Percentiles rank a stretch among this genome's conserved stretches.
These are phyloP conservation scores for Euphorbia peplus DNA, from an alignment of 345 rosid genomes.

Conservation along the genomic window DNA sequence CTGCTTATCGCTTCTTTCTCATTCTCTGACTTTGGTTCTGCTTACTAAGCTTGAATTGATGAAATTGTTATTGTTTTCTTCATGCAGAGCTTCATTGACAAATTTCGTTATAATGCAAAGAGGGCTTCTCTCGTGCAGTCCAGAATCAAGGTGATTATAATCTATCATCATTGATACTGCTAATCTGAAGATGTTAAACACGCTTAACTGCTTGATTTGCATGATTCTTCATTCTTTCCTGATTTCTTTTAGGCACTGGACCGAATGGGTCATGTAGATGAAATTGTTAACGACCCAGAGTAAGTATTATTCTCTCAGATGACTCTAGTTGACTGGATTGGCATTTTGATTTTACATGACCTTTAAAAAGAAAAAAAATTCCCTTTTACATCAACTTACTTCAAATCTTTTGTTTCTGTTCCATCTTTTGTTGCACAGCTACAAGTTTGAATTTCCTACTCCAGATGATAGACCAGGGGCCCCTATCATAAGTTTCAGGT, in stretches of 20 bases:
- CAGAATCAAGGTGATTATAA: conserved; percentile 77
- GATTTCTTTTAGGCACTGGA: conserved; percentile 66
- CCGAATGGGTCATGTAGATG: conserved; percentile 86
- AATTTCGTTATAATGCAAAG: conserved; percentile 97
- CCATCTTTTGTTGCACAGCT: conserved; percentile 53
- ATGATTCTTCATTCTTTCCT: conserved; percentile 17
- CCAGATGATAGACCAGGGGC: conserved; percentile 98
- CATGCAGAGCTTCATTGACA: conserved; percentile 89
- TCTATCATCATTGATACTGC: conserved; percentile 7
- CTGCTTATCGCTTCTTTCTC: neutral
- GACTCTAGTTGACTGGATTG: conserved; percentile 8
- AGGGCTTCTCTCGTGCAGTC: conserved; percentile 99
- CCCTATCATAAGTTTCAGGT: conserved; percentile 99
- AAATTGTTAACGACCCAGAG: conserved; percentile 97
- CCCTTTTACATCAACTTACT: neutral
- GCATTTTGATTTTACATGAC: conserved; percentile 5
- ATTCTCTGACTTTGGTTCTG: neutral
- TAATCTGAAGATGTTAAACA: conserved; percentile 6
- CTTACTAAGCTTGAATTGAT: neutral
- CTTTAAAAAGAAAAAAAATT: too few relatives aligned
- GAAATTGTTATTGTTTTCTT: conserved; percentile 8
- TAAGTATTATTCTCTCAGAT: conserved; percentile 37
- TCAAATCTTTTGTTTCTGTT: neutral
- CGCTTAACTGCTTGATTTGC: neutral
- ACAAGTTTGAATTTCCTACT: conserved; percentile 97